Evolutionary conservation across 306 rosid species (phyloP).

Genomic region (Fragaria ananassa): DNA sequence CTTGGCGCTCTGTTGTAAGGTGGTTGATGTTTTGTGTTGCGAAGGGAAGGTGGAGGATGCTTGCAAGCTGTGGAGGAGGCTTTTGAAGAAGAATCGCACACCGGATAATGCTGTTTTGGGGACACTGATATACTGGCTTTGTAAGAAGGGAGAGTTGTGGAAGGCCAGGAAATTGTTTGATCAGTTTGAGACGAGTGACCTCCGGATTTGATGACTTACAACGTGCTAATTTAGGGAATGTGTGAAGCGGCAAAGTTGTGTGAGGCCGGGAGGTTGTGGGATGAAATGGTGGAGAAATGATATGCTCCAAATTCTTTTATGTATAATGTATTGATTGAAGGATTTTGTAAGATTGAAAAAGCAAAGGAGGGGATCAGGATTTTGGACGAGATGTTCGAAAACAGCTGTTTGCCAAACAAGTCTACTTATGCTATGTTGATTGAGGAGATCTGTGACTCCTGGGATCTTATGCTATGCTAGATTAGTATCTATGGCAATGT

Average conservation of each 20-base stretch:
- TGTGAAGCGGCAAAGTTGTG: conserved; percentile 68
- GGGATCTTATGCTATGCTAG: conserved; percentile 25
- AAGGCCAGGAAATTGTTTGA: conserved; percentile 64
- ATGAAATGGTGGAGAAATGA: conserved; percentile 73
- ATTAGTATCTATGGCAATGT: conserved; percentile 47
- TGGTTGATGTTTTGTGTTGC: conserved; percentile 60
- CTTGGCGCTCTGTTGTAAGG: conserved; percentile 57
- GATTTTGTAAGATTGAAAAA: conserved; percentile 62
- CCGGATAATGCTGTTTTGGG: conserved; percentile 46
- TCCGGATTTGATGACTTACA: conserved; percentile 59
- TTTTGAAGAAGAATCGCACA: conserved; percentile 51
- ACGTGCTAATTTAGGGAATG: conserved; percentile 62
- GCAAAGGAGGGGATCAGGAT: conserved; percentile 56
- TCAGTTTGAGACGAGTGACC: conserved; percentile 51
- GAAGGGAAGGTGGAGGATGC: conserved; percentile 70
- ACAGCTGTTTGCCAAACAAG: conserved; percentile 52
- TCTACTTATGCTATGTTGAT: conserved; percentile 51
- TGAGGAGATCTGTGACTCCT: conserved; percentile 37
- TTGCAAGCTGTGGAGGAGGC: conserved; percentile 57
- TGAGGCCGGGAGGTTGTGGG: conserved; percentile 82
- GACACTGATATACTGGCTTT: conserved; percentile 68
- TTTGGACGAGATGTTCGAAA: conserved; percentile 65
- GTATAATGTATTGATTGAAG: conserved; percentile 60
- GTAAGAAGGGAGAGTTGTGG: conserved; percentile 57
- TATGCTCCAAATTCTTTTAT: conserved; percentile 58